Conservation (phyloP, 371 early-diverging fungal species). For the Ecytonucleospora hepatopenaei region DNA sequence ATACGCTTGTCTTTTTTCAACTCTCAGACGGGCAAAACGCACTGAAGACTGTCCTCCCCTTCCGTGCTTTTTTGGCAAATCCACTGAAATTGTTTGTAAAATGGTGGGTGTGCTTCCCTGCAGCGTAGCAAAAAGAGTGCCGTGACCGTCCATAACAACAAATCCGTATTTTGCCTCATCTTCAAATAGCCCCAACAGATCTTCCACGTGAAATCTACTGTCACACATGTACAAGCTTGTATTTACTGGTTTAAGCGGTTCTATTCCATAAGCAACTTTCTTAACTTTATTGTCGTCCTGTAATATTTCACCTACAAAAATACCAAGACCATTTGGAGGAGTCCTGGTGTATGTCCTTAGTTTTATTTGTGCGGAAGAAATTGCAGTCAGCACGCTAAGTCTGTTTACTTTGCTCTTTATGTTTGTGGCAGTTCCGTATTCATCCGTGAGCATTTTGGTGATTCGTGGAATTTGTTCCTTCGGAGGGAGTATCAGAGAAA, state of each 20-base stretch:
- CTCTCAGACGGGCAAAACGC: slow-evolving; percentile 93
- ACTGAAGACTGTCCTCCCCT: slow-evolving; percentile 98
- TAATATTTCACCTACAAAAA: slow-evolving; percentile 87
- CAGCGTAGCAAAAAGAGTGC: slow-evolving; percentile 85
- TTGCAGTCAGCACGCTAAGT: slow-evolving; percentile 86
- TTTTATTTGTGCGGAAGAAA: slow-evolving; percentile 90
- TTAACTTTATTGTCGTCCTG: slow-evolving; percentile 91
- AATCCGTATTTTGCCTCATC: slow-evolving; percentile 91
- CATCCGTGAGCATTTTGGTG: slow-evolving; percentile 86
- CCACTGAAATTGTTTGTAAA: slow-evolving; percentile 80
- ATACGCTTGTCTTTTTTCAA: slow-evolving; percentile 95
- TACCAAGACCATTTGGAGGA: slow-evolving; percentile 73
- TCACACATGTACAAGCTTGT: slow-evolving; percentile 96
- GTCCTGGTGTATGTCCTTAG: slow-evolving; percentile 82
- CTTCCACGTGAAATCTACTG: slow-evolving; percentile 97
- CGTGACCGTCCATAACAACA: slow-evolving; percentile 97
- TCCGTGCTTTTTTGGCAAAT: slow-evolving; percentile 98
- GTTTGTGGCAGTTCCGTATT: slow-evolving; percentile 98
- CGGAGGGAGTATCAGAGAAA: slow-evolving; percentile 83
- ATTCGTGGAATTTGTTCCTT: slow-evolving; percentile 79
- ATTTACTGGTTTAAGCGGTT: slow-evolving; percentile 98
- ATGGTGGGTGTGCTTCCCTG: slow-evolving; percentile 88
- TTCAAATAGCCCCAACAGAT: slow-evolving; percentile 71
- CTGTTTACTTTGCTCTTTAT: slow-evolving; percentile 98
- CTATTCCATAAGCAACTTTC: slow-evolving; percentile 93